These are phyloP conservation scores for Austroboletus eburneus DNA, from an alignment of 768 basidiomycete species.

Conservation along the genomic window DNA sequence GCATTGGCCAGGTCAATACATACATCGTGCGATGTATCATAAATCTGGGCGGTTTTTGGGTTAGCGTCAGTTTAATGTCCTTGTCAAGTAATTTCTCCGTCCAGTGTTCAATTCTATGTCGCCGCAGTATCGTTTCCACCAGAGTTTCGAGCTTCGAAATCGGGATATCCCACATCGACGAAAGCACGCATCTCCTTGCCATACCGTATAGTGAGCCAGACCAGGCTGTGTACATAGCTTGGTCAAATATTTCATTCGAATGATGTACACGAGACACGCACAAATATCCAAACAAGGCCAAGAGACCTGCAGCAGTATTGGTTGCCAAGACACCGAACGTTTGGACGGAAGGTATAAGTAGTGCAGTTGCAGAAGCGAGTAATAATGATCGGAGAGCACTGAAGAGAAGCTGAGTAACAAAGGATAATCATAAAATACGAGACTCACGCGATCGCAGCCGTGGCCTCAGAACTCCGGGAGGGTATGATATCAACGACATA, in stretches of 20 bases:
- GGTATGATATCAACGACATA: conserved; percentile 62
- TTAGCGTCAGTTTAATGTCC: too few species aligned
- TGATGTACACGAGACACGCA: conserved; percentile 30
- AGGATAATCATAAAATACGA: neutral
- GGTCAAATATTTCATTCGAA: neutral
- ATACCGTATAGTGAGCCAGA: conserved; percentile 51
- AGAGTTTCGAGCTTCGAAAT: conserved; percentile 6
- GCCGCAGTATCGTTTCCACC: neutral
- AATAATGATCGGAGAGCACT: conserved; percentile 25
- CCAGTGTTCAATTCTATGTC: neutral
- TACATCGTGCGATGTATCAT: too few species aligned
- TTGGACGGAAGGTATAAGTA: conserved; percentile 43
- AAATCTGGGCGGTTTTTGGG: too few species aligned
- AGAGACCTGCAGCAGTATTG: conserved; percentile 41
- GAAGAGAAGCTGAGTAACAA: neutral
- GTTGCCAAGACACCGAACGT: conserved; percentile 48
- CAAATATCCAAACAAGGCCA: conserved; percentile 51
- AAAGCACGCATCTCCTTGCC: conserved; percentile 55
- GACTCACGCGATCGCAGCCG: conserved; percentile 53
- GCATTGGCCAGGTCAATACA: too few species aligned
- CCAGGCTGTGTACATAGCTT: conserved; percentile 34
- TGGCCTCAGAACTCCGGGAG: conserved; percentile 56
- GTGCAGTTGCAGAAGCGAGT: conserved; percentile 9
- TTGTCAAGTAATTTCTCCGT: too few species aligned
- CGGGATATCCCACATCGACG: conserved; percentile 53